A percentile compares a stretch with the other conserved stretches of the same genome.
phyloP scores from a whole-genome alignment of 2,329 filamentous ascomycete genomes.

The Pseudopyrenochaeta lycopersici region DNA sequence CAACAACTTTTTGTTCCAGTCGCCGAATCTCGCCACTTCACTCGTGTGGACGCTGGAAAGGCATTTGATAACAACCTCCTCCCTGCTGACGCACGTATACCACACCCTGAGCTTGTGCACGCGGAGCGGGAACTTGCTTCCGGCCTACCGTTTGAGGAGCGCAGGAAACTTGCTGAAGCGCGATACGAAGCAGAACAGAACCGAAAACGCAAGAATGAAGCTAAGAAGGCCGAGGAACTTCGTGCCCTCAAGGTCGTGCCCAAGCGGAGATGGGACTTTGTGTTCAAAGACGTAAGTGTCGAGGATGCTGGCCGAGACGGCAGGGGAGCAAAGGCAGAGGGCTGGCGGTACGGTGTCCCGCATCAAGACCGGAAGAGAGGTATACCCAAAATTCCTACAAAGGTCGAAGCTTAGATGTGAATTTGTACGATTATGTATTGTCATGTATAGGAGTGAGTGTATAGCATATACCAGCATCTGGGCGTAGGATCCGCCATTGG shows the following conservation, averaged over 20 bases:
- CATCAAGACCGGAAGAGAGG: constrained; percentile 70
- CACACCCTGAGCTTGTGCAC: constrained; percentile 67
- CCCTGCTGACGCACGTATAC: constrained; percentile 70
- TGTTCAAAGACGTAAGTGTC: constrained; percentile 66
- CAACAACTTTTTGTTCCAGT: constrained; percentile 69
- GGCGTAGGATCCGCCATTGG: too few relatives aligned
- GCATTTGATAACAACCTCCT: constrained; percentile 68
- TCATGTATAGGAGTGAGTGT: neutral
- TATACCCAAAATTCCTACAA: constrained; percentile 69
- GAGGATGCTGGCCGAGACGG: constrained; percentile 65
- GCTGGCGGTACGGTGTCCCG: constrained; percentile 69
- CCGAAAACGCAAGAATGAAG: constrained; percentile 51
- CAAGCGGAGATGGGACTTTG: constrained; percentile 66
- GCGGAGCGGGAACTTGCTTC: constrained; percentile 49
- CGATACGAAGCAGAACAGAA: constrained; percentile 41
- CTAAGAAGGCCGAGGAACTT: constrained; percentile 55
- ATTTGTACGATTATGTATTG: neutral
- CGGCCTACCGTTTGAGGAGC: constrained; percentile 46
- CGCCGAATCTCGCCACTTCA: constrained; percentile 70
- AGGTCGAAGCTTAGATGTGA: constrained; percentile 56
- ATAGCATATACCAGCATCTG: neutral
- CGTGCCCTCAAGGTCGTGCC: constrained; percentile 55
- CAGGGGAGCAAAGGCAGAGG: constrained; percentile 62
- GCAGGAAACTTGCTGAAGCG: constrained; percentile 40
- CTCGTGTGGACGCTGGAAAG: constrained; percentile 70